Percentiles rank a stretch among this genome's conserved stretches.
phyloP scores from a whole-genome alignment of 2,329 filamentous ascomycete genomes.

The Akanthomyces dipterigenus region DNA sequence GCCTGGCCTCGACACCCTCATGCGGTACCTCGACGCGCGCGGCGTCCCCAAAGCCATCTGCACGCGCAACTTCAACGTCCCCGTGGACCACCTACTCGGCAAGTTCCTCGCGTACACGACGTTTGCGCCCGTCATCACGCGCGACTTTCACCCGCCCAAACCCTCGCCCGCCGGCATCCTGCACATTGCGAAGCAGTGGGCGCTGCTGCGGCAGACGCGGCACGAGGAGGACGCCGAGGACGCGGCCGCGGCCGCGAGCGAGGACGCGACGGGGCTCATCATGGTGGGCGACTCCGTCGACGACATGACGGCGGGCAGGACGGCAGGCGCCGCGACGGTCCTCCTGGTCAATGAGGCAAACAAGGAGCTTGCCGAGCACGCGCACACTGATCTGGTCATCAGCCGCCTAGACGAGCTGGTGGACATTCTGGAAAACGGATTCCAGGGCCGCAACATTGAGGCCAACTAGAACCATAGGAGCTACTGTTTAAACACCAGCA shows the following conservation, averaged over 20 bases:
- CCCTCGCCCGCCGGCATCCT: conserved; percentile 82
- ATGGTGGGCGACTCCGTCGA: conserved; percentile 80
- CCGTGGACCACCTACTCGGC: conserved; percentile 65
- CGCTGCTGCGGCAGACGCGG: conserved; percentile 33
- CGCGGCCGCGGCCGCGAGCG: conserved; percentile 17
- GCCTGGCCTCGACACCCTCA: conserved; percentile 68
- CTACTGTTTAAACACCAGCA: neutral
- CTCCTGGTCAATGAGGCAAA: conserved; percentile 82
- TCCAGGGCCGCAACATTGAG: conserved; percentile 44
- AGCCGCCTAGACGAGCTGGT: conserved; percentile 68
- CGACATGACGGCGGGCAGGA: conserved; percentile 82
- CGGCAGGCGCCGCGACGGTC: conserved; percentile 85
- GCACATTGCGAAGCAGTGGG: conserved; percentile 77
- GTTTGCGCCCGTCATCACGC: conserved; percentile 76
- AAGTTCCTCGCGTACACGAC: conserved; percentile 64
- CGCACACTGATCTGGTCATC: conserved; percentile 72
- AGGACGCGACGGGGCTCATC: conserved; percentile 44
- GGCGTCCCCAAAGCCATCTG: conserved; percentile 75
- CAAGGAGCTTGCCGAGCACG: conserved; percentile 58
- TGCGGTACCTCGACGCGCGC: conserved; percentile 63
- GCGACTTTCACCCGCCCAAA: conserved; percentile 78
- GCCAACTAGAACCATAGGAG: neutral
- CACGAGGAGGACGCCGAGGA: conserved; percentile 31
- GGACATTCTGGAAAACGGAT: conserved; percentile 66
- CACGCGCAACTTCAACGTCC: conserved; percentile 85